phyloP scores from a whole-genome alignment of 2,329 filamentous ascomycete species.

The Trichoderma sp. region DNA sequence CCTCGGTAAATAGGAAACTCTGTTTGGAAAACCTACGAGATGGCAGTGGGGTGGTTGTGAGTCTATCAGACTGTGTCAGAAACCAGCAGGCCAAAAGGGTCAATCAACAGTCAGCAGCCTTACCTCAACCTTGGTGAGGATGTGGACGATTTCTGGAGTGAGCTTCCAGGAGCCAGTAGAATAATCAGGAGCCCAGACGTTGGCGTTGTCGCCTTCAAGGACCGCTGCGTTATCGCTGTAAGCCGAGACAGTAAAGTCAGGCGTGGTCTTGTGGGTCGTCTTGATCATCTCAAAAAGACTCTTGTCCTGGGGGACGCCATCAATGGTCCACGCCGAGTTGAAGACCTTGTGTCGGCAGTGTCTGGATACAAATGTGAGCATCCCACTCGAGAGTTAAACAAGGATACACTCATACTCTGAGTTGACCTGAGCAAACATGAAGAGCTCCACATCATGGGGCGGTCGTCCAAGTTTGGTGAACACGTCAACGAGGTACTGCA shows the following conservation, averaged over 20 bases:
- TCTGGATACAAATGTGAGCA: slow-evolving; percentile 19
- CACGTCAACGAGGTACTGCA: slow-evolving; percentile 83
- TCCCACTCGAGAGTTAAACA: slow-evolving; percentile 3
- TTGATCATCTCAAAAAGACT: slow-evolving; percentile 95
- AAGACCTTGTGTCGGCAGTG: slow-evolving; percentile 87
- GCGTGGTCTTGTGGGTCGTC: slow-evolving; percentile 84
- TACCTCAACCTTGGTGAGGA: slow-evolving; percentile 82
- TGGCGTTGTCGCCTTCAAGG: slow-evolving; percentile 39
- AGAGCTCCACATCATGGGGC: slow-evolving; percentile 89
- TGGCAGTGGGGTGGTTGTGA: slow-evolving; percentile 95
- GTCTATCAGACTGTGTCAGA: slow-evolving; percentile 45
- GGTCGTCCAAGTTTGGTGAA: slow-evolving; percentile 48
- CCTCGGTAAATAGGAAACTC: background rate
- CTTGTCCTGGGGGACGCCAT: slow-evolving; percentile 73
- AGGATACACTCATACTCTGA: slow-evolving; percentile 57
- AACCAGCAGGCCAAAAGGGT: background rate
- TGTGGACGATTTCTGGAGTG: slow-evolving; percentile 81
- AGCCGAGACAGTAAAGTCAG: slow-evolving; percentile 83
- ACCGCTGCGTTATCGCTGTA: slow-evolving; percentile 99
- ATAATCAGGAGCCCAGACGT: slow-evolving; percentile 81
- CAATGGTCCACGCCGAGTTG: slow-evolving; percentile 94
- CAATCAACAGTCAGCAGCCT: background rate
- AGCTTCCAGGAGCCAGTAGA: slow-evolving; percentile 84
- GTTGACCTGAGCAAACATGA: slow-evolving; percentile 99
- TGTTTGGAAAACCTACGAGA: slow-evolving; percentile 52